These are phyloP conservation scores for Aspergillus japonicus DNA, from an alignment of 2,329 filamentous ascomycete genomes.

Conservation along the genomic window DNA sequence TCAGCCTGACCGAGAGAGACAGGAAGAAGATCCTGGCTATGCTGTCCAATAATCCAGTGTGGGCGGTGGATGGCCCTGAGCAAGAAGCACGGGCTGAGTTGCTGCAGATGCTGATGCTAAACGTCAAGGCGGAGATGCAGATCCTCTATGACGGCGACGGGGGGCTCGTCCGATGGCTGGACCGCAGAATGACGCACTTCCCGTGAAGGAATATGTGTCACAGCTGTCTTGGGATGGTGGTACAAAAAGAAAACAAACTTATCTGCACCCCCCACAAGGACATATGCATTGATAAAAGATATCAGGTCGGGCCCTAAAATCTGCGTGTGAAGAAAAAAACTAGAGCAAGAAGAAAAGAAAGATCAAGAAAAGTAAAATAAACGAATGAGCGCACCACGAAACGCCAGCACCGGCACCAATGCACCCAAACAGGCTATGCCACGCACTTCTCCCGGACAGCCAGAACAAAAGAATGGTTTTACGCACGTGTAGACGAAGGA, in stretches of 20 bases:
- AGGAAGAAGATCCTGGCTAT: conserved; percentile 55
- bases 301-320: not conserved
- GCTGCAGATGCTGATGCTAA: conserved; percentile 62
- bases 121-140: conserved; percentile 63
- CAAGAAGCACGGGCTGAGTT: conserved; percentile 52
- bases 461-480: not conserved
- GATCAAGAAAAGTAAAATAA: not conserved
- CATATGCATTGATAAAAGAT: not conserved
- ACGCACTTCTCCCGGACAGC: not conserved
- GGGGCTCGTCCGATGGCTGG: conserved; percentile 47
- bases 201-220: not conserved
- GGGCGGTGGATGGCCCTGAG: conserved; percentile 46
- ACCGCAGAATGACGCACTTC: conserved; percentile 31
- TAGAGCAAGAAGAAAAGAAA: not conserved
- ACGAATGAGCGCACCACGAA: conserved; percentile 14
- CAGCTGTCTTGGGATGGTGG: not conserved
- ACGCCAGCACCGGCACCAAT: conserved; percentile 20
- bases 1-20: conserved; percentile 54
- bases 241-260: not conserved
- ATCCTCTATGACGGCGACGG: conserved; percentile 47
- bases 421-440: conserved; percentile 12
- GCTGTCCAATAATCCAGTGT: conserved; percentile 48
- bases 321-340: conserved; percentile 10
- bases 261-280: not conserved
- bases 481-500: not conserved